Evolutionary conservation across 495 filamentous ascomycete genomes (phyloP).

Genomic region (Penicillium cinerascens): DNA sequence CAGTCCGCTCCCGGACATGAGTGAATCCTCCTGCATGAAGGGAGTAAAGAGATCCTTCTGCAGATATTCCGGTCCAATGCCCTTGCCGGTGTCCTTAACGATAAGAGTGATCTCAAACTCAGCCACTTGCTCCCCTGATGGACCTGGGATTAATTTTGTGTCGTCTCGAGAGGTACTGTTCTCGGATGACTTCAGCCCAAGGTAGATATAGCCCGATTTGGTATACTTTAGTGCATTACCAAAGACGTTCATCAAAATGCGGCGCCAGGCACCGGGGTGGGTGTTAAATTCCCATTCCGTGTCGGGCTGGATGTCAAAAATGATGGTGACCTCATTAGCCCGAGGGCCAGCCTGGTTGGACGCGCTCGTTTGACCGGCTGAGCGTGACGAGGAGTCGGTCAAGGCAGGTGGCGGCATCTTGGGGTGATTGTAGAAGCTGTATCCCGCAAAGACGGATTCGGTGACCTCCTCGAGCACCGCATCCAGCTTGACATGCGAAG

Average conservation of each 20-base stretch:
- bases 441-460: conserved; percentile 56
- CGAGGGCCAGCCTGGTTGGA: conserved; percentile 3
- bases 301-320: conserved; percentile 53
- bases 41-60: conserved; percentile 62
- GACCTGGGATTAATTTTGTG: neutral
- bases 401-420: conserved; percentile 15
- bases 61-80: conserved; percentile 55
- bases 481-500: conserved; percentile 37
- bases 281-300: conserved; percentile 53
- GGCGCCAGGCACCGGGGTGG: conserved; percentile 58
- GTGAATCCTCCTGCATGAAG: conserved; percentile 65
- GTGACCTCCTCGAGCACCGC: conserved; percentile 55
- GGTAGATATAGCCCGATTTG: conserved; percentile 34
- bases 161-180: neutral
- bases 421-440: conserved; percentile 29
- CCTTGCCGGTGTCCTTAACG: conserved; percentile 64
- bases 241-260: conserved; percentile 46
- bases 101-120: conserved; percentile 26
- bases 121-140: neutral
- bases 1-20: conserved; percentile 64
- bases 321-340: conserved; percentile 38
- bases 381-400: conserved; percentile 11
- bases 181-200: conserved; percentile 17
- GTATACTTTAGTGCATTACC: conserved; percentile 48
- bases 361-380: neutral